Evolutionary conservation across 306 rosid species (phyloP).

Genomic region (Albizia julibrissin): DNA sequence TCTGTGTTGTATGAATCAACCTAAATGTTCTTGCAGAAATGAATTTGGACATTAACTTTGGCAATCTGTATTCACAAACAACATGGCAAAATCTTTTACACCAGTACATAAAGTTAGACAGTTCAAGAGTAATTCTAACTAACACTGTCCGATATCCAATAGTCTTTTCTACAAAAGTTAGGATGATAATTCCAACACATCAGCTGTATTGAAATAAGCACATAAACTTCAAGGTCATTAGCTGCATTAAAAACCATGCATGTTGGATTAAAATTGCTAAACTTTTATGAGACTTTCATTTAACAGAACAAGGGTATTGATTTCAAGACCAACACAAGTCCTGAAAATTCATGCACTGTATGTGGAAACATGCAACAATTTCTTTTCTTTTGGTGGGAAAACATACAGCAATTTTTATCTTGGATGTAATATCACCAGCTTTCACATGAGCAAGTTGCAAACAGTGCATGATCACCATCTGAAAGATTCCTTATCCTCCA

Average conservation of each 20-base stretch:
- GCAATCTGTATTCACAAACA: background rate
- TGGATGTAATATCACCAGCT: background rate
- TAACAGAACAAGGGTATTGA: conserved; percentile 19
- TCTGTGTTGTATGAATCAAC: conserved; percentile 44
- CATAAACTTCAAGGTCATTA: background rate
- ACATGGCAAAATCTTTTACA: background rate
- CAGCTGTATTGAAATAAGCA: background rate
- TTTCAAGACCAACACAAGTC: background rate
- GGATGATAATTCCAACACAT: background rate
- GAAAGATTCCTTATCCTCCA: conserved; percentile 78
- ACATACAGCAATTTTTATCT: conserved; percentile 44
- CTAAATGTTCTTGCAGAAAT: conserved; percentile 3
- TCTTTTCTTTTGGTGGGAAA: too few relatives aligned
- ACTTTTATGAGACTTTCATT: background rate
- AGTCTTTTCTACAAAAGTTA: background rate
- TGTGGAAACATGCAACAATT: conserved; percentile 54
- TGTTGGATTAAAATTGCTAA: background rate
- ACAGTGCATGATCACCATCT: conserved; percentile 71
- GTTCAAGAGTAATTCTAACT: background rate
- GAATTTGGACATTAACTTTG: background rate
- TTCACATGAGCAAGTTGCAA: conserved; percentile 68
- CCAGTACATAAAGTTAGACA: too few relatives aligned
- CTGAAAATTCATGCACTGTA: conserved; percentile 8
- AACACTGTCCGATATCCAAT: background rate
- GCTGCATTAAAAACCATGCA: background rate